Base-by-base conservation (phyloP, 441 rosid species). In the California macrophylla region DNA sequence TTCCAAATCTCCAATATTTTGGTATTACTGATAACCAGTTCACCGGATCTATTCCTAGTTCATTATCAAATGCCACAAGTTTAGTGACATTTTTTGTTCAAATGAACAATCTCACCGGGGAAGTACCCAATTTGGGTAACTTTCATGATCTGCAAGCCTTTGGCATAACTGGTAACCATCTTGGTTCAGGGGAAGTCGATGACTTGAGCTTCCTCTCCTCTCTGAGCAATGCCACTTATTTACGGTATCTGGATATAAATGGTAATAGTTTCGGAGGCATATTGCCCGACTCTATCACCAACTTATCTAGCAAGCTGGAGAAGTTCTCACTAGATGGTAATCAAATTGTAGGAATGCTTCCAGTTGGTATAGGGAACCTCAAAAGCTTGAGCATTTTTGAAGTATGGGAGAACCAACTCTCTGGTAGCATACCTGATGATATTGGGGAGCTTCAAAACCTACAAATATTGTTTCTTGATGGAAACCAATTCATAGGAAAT, bases 61-160 rank as follows among this genome's bases (percentile, higher is more conserved):
- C 77, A 6, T 9, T 80, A 7, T 72, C 75, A 6, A 80, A 77
- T 66, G 69, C 74, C 5, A 47, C 83, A 29, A 68, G 66, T 9
- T 13, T 81, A 2, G 24, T 12, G 20, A 0, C 0, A 0, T 20
- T 78, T 16, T 29, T 29, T 16, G 6, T 45, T 0, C 2, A 0
- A 3, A 1, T 0, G 0, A 78, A 74, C 36, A 8, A 15, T 0
- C 25, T 77, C 24, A 62, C 40, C 1, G 80, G 81, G 0, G 54
- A 62, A 20, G 16, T 79, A 0, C 64, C 65, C 0, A 23, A 45
- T n/a, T 10, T 40, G 47, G 47, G 47, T 29, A 64, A 24, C 9
- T 76, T 0, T 64, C 58, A 64, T 69, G 25, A 1, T 16, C 71
- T 42, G 25, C 15, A 0, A 50, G 23, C 20, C 69, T 74, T 56